Evolutionary conservation across 2,329 filamentous ascomycete species (phyloP).

Genomic region (Beauveria sp.): DNA sequence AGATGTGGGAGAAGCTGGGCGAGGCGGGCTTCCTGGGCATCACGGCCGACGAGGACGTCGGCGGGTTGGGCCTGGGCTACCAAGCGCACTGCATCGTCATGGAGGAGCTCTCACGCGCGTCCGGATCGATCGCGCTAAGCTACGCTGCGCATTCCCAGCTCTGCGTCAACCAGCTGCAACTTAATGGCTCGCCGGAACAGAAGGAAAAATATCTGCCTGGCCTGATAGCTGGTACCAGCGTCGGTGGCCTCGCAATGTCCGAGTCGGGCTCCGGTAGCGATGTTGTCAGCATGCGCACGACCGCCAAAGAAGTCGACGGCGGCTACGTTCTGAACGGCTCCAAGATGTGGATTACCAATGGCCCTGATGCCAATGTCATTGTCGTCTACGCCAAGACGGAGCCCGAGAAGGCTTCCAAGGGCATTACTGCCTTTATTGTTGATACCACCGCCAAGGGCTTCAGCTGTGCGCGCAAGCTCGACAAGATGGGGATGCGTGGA

Average conservation of each 20-base stretch:
- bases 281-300: constrained; percentile 91
- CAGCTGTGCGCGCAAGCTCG: constrained; percentile 79
- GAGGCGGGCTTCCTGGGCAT: constrained; percentile 87
- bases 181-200: constrained; percentile 75
- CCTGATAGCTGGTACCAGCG: constrained; percentile 68
- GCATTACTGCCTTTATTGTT: constrained; percentile 92
- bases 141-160: constrained; percentile 95
- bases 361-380: constrained; percentile 84
- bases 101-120: constrained; percentile 88
- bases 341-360: constrained; percentile 99
- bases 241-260: constrained; percentile 91
- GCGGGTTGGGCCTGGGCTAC: constrained; percentile 86
- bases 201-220: constrained; percentile 74
- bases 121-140: constrained; percentile 74
- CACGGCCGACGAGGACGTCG: constrained; percentile 87
- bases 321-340: constrained; percentile 81
- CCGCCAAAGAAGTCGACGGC: constrained; percentile 71
- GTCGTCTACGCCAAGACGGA: constrained; percentile 97
- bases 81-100: constrained; percentile 93
- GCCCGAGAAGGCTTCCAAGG: constrained; percentile 72
- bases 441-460: constrained; percentile 67
- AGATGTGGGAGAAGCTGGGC: constrained; percentile 92
- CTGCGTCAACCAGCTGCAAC: constrained; percentile 90
- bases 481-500: constrained; percentile 97
- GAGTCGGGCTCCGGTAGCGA: constrained; percentile 87